Percentiles rank a stretch among this genome's conserved stretches.
phyloP scores from a whole-genome alignment of 2,329 filamentous ascomycete species.

The Lojkania enalia region DNA sequence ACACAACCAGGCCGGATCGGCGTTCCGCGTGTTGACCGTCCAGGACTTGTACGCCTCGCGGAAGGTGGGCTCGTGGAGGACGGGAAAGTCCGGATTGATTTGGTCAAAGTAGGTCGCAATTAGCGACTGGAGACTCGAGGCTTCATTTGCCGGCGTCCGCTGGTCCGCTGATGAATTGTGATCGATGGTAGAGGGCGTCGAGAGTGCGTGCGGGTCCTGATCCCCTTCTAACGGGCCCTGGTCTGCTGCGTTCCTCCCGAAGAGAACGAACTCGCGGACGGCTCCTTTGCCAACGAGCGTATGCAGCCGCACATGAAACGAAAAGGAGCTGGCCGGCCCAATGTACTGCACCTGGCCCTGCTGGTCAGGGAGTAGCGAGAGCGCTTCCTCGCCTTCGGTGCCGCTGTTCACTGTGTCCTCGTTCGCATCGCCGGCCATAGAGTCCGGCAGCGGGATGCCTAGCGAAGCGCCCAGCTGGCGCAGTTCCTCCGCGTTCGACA shows the following conservation, averaged over 20 bases:
- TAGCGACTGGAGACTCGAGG: slow-evolving; percentile 38
- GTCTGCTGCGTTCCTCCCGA: slow-evolving; percentile 47
- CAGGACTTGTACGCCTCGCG: slow-evolving; percentile 47
- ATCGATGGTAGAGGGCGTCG: slow-evolving; percentile 20
- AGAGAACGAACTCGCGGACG: slow-evolving; percentile 45
- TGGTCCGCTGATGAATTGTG: slow-evolving; percentile 27
- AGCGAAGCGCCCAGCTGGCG: slow-evolving; percentile 44
- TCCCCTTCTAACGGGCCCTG: slow-evolving; percentile 25
- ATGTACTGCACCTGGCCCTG: slow-evolving; percentile 52
- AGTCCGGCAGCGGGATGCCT: slow-evolving; percentile 45
- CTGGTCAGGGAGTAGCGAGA: slow-evolving; percentile 47
- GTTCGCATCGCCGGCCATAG: slow-evolving; percentile 17
- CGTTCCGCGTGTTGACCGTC: slow-evolving; percentile 30
- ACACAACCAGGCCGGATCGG: slow-evolving; percentile 49
- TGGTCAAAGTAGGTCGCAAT: slow-evolving; percentile 47
- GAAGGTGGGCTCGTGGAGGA: slow-evolving; percentile 50
- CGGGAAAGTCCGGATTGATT: slow-evolving; percentile 49
- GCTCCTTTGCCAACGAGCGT: slow-evolving; percentile 41
- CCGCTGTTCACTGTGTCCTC: slow-evolving; percentile 24
- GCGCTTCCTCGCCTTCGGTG: slow-evolving; percentile 38
- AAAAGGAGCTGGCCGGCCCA: slow-evolving; percentile 48
- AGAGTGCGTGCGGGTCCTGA: slow-evolving; percentile 22
- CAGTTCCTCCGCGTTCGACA: slow-evolving; percentile 49
- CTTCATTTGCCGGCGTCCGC: slow-evolving; percentile 16
- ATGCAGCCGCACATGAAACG: slow-evolving; percentile 48